Base-by-base conservation (phyloP, 305 asterid species). In the Caryopteris hybrid region DNA sequence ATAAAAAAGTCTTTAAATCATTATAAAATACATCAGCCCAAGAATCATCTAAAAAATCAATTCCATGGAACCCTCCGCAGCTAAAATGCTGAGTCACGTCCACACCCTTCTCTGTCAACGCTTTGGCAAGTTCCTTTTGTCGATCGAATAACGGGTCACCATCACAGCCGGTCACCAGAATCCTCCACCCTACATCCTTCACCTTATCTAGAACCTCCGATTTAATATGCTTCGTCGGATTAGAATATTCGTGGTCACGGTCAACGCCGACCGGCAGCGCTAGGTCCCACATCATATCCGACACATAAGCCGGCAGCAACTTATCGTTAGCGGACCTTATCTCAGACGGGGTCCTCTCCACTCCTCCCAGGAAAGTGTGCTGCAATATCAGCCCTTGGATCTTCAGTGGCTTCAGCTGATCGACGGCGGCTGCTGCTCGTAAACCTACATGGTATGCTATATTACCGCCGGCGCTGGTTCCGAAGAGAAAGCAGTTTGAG, bases 291-390 rank as follows among this genome's bases (percentile, higher is more conserved):
- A 64, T 36, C 2, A 76, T 4, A 74, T 81, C 85, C 6, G 34
- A 0, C 3, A 9, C 36, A 16, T 13, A 8, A 0, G 27, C 38
- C 0, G 88, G 88, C 1, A 80, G 5, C 3, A 69, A 2, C 48
- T 64, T 51, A 22, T 84, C 86, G 20, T 75, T 43, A 6, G 21
- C 50, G 42, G 60, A 64, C 31, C 76, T 82, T n/a, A 47, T 4
- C 60, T 87, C 88, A 0, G 83, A 78, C 17, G 33, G 46, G 3
- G 82, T 76, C 71, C 85, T 71, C 46, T 74, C 11, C n/a, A 17
- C 77, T 66, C 88, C 86, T 21, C 90, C 85, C 3, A 84, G 78
- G 34, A 43, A 84, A 4, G 89, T 68, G 0, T 84, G 88, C 61
- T 83, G 81, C 48, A 82, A 58, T 22, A 83, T 70, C 69, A 87